Evolutionary conservation across 2,329 filamentous ascomycete genomes (phyloP).

Genomic region (Claviceps maximensis): DNA sequence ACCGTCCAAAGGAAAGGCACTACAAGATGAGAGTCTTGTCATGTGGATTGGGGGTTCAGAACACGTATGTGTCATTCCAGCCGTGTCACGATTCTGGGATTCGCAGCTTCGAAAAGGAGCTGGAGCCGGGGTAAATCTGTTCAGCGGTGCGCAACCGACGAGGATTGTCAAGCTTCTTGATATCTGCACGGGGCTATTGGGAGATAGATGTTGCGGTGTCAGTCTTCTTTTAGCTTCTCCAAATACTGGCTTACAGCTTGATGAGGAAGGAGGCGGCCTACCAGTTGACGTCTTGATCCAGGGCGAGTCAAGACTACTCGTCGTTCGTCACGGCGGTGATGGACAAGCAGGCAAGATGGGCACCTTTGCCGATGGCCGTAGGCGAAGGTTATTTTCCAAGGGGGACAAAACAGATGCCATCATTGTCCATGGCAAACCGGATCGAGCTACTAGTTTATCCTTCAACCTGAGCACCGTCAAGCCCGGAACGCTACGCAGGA

Average conservation of each 20-base stretch:
- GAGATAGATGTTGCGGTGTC: conserved; percentile 42
- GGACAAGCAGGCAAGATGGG: conserved; percentile 30
- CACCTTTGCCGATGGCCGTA: conserved; percentile 20
- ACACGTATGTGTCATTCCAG: conserved; percentile 43
- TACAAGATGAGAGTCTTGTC: conserved; percentile 39
- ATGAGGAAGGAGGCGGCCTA: conserved; percentile 23
- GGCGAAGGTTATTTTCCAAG: conserved; percentile 22
- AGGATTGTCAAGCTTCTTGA: conserved; percentile 44
- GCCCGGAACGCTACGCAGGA: conserved; percentile 22
- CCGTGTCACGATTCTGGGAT: conserved; percentile 45
- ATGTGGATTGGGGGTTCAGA: conserved; percentile 45
- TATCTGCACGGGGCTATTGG: conserved; percentile 38
- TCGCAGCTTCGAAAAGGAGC: conserved; percentile 39
- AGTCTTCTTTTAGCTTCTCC: conserved; percentile 28
- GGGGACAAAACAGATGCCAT: conserved; percentile 37
- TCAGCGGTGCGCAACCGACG: conserved; percentile 39
- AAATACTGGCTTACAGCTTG: conserved; percentile 10
- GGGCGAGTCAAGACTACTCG: conserved; percentile 41
- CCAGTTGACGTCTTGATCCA: conserved; percentile 41
- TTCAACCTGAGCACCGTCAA: conserved; percentile 39
- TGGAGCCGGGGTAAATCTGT: conserved; percentile 40
- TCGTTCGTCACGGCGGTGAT: conserved; percentile 40
- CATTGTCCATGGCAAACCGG: conserved; percentile 36
- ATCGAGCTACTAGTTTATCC: conserved; percentile 24
- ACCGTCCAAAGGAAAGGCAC: conserved; percentile 27